Percentiles rank a stretch among this genome's conserved stretches.
Evolutionary conservation across 257 asterid genomes (phyloP).

Genomic region (Leptodermis oblonga): DNA sequence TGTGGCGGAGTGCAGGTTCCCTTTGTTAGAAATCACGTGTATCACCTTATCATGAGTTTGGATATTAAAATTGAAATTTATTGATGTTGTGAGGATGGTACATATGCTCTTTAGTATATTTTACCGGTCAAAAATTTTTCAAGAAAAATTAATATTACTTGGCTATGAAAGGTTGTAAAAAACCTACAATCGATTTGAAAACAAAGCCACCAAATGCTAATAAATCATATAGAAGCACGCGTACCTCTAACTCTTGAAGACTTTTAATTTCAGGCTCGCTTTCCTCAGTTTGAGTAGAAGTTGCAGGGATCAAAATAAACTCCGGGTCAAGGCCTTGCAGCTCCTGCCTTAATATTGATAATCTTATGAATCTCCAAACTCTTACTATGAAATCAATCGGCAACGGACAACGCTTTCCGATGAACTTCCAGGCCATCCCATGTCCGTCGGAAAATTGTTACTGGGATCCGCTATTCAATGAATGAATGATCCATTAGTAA

Average conservation of each 20-base stretch:
- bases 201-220: background rate
- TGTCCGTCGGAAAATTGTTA: background rate
- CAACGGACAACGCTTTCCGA: background rate
- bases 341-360: slow-evolving; percentile 20
- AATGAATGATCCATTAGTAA: background rate
- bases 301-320: slow-evolving; percentile 4
- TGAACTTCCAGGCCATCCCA: slow-evolving; percentile 13
- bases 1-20: no score
- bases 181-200: no score
- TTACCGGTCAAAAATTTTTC: no score
- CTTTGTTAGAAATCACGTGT: no score
- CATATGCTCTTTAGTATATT: no score
- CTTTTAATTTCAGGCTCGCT: background rate
- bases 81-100: no score
- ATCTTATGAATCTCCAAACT: slow-evolving; percentile 8
- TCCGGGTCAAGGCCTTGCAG: slow-evolving; percentile 22
- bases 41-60: no score
- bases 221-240: background rate
- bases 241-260: background rate
- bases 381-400: background rate
- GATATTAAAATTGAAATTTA: no score
- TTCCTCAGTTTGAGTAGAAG: background rate
- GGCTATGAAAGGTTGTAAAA: no score
- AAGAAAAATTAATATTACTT: no score
- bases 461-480: background rate